Percentiles rank a stretch among this genome's conserved stretches.
phyloP scores from a whole-genome alignment of 108 stramenopile genomes.

The Pseudonitzschia delicatissima region DNA sequence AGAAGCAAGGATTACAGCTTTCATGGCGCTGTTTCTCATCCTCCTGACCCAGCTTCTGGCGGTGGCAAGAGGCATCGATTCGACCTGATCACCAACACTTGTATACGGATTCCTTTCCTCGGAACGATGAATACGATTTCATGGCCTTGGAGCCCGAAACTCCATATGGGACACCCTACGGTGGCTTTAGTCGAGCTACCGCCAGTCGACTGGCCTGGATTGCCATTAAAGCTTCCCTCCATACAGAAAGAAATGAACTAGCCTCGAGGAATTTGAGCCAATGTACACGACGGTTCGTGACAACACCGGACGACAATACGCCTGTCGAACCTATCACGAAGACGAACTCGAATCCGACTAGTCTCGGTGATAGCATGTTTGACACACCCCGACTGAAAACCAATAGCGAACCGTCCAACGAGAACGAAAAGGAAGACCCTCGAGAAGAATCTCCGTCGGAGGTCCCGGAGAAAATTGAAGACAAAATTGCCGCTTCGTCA shows the following conservation, averaged over 20 bases:
- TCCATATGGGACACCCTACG: constrained; percentile 68
- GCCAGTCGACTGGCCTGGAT: constrained; percentile 56
- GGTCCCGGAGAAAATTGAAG: neutral
- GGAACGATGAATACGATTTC: constrained; percentile 40
- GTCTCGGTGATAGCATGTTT: constrained; percentile 67
- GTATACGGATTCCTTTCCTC: constrained; percentile 19
- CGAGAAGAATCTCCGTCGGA: neutral
- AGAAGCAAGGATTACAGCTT: no score
- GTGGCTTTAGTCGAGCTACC: constrained; percentile 78
- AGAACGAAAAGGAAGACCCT: neutral
- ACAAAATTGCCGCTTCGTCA: neutral
- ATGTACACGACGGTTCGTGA: constrained; percentile 59
- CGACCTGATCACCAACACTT: constrained; percentile 5
- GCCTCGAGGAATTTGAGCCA: constrained; percentile 16
- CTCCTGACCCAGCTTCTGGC: neutral
- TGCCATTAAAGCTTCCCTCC: constrained; percentile 59
- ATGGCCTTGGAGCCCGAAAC: constrained; percentile 43
- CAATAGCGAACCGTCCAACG: neutral
- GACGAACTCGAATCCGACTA: constrained; percentile 61
- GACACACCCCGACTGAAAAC: constrained; percentile 19
- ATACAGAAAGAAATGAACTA: constrained; percentile 14
- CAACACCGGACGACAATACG: constrained; percentile 49
- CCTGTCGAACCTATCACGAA: constrained; percentile 71
- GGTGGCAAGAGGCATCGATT: neutral
- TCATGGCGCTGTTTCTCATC: neutral